Percentiles rank a stretch among this genome's conserved stretches.
Conservation (phyloP, 352 stramenopile genomes). For the Globisporangium heterothallicum region DNA sequence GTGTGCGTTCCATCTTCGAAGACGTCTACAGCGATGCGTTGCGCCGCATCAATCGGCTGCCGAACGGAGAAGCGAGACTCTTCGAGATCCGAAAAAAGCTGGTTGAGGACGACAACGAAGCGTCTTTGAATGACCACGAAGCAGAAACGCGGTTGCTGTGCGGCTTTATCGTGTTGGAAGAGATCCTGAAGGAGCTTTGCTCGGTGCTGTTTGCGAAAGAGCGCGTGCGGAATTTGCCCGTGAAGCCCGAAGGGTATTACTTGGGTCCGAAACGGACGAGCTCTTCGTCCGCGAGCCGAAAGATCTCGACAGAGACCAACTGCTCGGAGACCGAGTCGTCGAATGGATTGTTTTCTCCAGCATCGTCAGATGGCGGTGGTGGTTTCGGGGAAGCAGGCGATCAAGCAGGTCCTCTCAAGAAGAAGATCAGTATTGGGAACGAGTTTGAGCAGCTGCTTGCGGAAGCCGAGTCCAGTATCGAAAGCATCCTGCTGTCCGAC, state of each 20-base stretch:
- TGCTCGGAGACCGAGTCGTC: conserved; percentile 39
- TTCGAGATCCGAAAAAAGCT: conserved; percentile 59
- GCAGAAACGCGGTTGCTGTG: conserved; percentile 59
- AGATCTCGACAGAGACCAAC: conserved; percentile 25
- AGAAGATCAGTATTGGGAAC: conserved; percentile 41
- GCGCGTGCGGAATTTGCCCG: conserved; percentile 58
- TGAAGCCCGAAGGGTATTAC: conserved; percentile 83
- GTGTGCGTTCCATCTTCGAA: conserved; percentile 73
- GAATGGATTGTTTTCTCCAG: conserved; percentile 5
- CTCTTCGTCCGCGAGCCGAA: conserved; percentile 20
- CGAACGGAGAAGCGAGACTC: conserved; percentile 37
- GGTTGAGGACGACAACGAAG: conserved; percentile 62
- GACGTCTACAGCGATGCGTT: conserved; percentile 67
- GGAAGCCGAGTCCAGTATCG: conserved; percentile 71
- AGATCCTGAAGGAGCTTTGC: conserved; percentile 83
- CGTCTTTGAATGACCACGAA: conserved; percentile 55
- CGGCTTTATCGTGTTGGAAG: conserved; percentile 76
- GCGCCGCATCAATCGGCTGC: conserved; percentile 51
- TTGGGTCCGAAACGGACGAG: conserved; percentile 54
- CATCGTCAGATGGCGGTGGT: neutral
- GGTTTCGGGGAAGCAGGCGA: neutral
- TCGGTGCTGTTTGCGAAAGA: conserved; percentile 76
- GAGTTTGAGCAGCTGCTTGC: conserved; percentile 68
- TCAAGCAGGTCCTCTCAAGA: conserved; percentile 17
- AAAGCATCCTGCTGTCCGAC: conserved; percentile 22